Evolutionary conservation across 345 rosid genomes (phyloP).

Genomic region (Eucalyptus regnans): DNA sequence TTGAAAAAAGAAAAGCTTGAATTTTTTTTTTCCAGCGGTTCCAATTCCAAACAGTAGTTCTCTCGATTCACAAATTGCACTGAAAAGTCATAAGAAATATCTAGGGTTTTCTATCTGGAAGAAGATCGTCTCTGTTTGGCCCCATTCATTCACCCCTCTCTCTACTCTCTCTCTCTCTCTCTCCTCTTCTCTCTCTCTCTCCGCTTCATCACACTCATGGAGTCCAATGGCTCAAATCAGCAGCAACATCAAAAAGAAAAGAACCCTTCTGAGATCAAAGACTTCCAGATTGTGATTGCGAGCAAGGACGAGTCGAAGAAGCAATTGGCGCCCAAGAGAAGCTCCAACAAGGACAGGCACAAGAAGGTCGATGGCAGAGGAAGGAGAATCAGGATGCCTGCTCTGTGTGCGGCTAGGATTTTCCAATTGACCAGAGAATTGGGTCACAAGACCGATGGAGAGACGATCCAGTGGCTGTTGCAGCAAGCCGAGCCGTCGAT

Average conservation of each 20-base stretch:
- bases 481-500: slow-evolving; percentile 61
- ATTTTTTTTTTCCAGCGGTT: neutral
- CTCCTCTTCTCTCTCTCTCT: neutral
- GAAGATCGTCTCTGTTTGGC: neutral
- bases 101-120: neutral
- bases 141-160: neutral
- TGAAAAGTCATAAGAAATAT: neutral
- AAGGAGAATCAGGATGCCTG: slow-evolving; percentile 70
- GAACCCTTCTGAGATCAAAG: slow-evolving; percentile 30
- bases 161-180: neutral
- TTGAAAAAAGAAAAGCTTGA: neutral
- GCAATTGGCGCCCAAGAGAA: slow-evolving; percentile 44
- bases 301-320: slow-evolving; percentile 29
- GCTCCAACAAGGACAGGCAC: slow-evolving; percentile 66
- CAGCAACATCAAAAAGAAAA: slow-evolving; percentile 17
- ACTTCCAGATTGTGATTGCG: slow-evolving; percentile 28
- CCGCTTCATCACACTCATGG: slow-evolving; percentile 16
- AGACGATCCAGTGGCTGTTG: slow-evolving; percentile 64
- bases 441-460: slow-evolving; percentile 71
- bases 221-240: slow-evolving; percentile 26
- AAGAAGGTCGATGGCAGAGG: slow-evolving; percentile 72
- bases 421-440: slow-evolving; percentile 65
- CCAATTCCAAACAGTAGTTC: neutral
- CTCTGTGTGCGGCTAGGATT: slow-evolving; percentile 66
- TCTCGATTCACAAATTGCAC: neutral